These are phyloP conservation scores for Inga oerstediana DNA, from an alignment of 306 rosid genomes.

Conservation along the genomic window DNA sequence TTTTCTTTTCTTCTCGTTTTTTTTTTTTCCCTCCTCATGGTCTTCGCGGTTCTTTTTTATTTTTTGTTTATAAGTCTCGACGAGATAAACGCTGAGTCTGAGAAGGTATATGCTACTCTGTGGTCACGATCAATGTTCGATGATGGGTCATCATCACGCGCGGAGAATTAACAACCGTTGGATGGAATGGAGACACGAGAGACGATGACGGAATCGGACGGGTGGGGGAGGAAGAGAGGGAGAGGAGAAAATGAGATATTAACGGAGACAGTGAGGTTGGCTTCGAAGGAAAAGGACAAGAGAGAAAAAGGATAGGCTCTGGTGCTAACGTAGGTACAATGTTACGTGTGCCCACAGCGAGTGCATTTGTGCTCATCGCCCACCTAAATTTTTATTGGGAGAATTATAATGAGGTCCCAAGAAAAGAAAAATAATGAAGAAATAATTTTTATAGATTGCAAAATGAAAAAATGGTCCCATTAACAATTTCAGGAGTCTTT, in stretches of 20 bases:
- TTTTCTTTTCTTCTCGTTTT: background rate
- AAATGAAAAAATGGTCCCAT: no score
- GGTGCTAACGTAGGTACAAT: background rate
- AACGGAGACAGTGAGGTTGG: background rate
- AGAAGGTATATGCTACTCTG: background rate
- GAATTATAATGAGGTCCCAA: no score
- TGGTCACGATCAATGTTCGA: background rate
- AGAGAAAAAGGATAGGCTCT: background rate
- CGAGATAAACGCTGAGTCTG: background rate
- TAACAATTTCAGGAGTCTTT: no score
- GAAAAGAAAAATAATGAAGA: no score
- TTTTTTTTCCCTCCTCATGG: no score
- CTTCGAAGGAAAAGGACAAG: slow-evolving; percentile 4
- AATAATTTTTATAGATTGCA: no score
- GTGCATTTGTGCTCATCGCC: no score
- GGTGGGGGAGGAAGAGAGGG: slow-evolving; percentile 12
- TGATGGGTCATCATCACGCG: background rate
- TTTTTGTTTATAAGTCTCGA: background rate
- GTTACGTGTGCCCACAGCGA: background rate
- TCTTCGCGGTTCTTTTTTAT: background rate
- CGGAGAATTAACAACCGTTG: background rate
- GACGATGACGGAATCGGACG: background rate
- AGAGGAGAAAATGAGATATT: background rate
- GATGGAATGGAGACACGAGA: background rate
- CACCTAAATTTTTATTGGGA: no score